Percentiles rank a stretch among this genome's conserved stretches.
phyloP scores from a whole-genome alignment of 495 filamentous ascomycete genomes.

The Thermothielavioides terrestris region DNA sequence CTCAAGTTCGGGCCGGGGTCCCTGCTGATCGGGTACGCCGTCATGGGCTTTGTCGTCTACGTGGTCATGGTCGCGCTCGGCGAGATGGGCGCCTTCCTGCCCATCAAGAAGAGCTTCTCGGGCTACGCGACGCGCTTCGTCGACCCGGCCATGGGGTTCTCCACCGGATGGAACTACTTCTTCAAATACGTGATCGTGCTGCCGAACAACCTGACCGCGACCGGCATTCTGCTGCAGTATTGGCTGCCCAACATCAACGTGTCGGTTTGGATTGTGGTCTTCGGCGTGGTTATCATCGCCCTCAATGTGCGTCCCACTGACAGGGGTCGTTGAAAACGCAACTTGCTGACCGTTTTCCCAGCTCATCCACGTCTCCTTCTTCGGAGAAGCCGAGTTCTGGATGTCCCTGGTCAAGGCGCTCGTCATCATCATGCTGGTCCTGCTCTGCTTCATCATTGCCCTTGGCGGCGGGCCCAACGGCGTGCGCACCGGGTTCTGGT shows the following conservation, averaged over 20 bases:
- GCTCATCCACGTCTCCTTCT: slow-evolving; percentile 53
- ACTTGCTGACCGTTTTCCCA: slow-evolving; percentile 7
- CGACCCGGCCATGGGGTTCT: slow-evolving; percentile 62
- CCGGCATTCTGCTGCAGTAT: slow-evolving; percentile 59
- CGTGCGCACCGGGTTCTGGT: slow-evolving; percentile 60
- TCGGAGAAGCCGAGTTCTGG: slow-evolving; percentile 80
- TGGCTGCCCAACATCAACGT: slow-evolving; percentile 63
- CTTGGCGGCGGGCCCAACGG: slow-evolving; percentile 69
- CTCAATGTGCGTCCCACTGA: slow-evolving; percentile 31
- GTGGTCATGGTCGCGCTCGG: slow-evolving; percentile 41
- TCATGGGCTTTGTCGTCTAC: slow-evolving; percentile 43
- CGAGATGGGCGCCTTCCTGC: slow-evolving; percentile 62
- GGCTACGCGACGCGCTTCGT: slow-evolving; percentile 69
- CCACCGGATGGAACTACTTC: slow-evolving; percentile 38
- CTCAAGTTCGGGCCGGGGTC: slow-evolving; percentile 48
- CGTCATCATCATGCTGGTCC: slow-evolving; percentile 55
- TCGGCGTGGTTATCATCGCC: slow-evolving; percentile 51
- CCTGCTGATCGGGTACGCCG: slow-evolving; percentile 55
- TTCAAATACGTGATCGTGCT: slow-evolving; percentile 64
- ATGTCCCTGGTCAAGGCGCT: slow-evolving; percentile 62
- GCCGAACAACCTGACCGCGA: slow-evolving; percentile 71
- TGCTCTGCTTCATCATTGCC: slow-evolving; percentile 61
- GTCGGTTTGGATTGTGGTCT: slow-evolving; percentile 64
- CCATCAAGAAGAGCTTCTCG: slow-evolving; percentile 48
- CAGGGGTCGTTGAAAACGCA: no score